Percentiles rank a stretch among this genome's conserved stretches.
These are phyloP conservation scores for Monosporascus sp. DNA, from an alignment of 2,329 filamentous ascomycete genomes.

Conservation along the genomic window DNA sequence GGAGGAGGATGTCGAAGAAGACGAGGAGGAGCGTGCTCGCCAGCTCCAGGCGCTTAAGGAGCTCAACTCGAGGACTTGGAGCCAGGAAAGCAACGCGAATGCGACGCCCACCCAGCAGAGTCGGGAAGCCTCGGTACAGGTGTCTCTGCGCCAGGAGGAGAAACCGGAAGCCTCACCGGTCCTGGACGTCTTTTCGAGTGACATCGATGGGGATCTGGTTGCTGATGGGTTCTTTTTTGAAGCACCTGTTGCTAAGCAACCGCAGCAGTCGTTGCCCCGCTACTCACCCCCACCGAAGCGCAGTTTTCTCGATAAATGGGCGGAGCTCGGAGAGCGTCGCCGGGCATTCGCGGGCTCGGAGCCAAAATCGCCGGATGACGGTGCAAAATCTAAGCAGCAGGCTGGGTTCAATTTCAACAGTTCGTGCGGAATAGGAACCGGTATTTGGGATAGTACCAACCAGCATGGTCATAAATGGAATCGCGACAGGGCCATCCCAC, in stretches of 20 bases:
- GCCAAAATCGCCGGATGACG: conserved; percentile 42
- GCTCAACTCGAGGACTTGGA: conserved; percentile 72
- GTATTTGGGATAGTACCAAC: conserved; percentile 39
- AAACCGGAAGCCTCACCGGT: conserved; percentile 32
- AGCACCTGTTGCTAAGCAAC: conserved; percentile 43
- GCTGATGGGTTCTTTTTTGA: conserved; percentile 71
- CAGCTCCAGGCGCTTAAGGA: conserved; percentile 56
- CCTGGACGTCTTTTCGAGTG: conserved; percentile 33
- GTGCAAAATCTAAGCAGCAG: conserved; percentile 41
- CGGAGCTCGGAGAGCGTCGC: conserved; percentile 76
- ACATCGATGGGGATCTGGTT: conserved; percentile 60
- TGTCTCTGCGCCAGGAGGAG: conserved; percentile 36
- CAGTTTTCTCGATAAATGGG: conserved; percentile 73
- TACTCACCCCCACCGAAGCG: conserved; percentile 66
- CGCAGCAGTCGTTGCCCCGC: conserved; percentile 35
- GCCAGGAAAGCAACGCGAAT: conserved; percentile 61
- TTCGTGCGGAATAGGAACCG: conserved; percentile 28
- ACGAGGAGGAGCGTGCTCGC: conserved; percentile 59
- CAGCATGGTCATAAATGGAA: conserved; percentile 32
- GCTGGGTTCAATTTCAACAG: conserved; percentile 31
- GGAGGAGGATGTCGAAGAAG: conserved; percentile 83
- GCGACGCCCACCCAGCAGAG: conserved; percentile 27
- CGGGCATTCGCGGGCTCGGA: conserved; percentile 57
- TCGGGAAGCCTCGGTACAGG: conserved; percentile 38
- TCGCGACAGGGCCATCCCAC: conserved; percentile 40